phyloP scores from a whole-genome alignment of 805 yeast genomes.

The Candida lessepsii region DNA sequence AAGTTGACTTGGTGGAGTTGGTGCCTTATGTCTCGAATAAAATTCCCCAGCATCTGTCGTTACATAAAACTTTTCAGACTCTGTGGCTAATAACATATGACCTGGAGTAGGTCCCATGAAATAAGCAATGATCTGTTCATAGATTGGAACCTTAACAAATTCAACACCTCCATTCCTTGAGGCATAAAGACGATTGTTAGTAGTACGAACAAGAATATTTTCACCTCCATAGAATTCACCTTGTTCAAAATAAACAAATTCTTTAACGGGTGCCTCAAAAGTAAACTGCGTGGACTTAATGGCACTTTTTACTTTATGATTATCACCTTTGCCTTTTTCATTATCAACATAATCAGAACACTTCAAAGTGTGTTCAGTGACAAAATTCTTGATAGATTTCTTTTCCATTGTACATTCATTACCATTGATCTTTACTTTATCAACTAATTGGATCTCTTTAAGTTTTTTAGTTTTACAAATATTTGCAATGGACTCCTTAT shows the following conservation, averaged over 20 bases:
- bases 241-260: slow-evolving; percentile 62
- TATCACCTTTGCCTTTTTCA: too few species aligned
- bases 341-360: slow-evolving; percentile 31
- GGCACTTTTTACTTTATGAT: slow-evolving; percentile 15
- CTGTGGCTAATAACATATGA: slow-evolving; percentile 53
- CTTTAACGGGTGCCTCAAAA: slow-evolving; percentile 52
- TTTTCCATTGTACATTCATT: slow-evolving; percentile 40
- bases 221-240: slow-evolving; percentile 35
- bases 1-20: slow-evolving; percentile 44
- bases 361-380: slow-evolving; percentile 27
- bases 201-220: slow-evolving; percentile 57
- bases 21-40: slow-evolving; percentile 49
- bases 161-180: slow-evolving; percentile 55
- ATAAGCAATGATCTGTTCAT: slow-evolving; percentile 31
- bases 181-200: slow-evolving; percentile 50
- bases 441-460: slow-evolving; percentile 29
- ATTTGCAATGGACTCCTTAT: slow-evolving; percentile 21
- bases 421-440: slow-evolving; percentile 45
- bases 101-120: slow-evolving; percentile 58
- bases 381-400: slow-evolving; percentile 22
- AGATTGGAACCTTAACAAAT: slow-evolving; percentile 31
- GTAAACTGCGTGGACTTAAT: slow-evolving; percentile 40
- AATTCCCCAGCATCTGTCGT: slow-evolving; percentile 68
- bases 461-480: slow-evolving; percentile 23
- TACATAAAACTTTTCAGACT: slow-evolving; percentile 47